phyloP scores from a whole-genome alignment of 148 eudicot genomes.

The Arctostaphylos glauca region DNA sequence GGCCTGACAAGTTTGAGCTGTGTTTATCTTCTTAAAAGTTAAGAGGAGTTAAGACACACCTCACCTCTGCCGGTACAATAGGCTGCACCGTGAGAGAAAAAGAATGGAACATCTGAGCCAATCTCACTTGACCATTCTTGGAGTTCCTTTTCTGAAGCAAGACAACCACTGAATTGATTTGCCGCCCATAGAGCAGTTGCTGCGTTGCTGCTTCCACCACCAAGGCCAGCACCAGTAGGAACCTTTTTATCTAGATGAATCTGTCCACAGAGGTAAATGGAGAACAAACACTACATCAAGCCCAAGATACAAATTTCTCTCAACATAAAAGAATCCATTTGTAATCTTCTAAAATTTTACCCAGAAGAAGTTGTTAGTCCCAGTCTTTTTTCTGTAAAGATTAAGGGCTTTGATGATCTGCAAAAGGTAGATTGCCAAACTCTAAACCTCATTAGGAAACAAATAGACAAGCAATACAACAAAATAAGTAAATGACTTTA shows the following conservation, averaged over 20 bases:
- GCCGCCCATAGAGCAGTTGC: constrained; percentile 99
- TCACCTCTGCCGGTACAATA: constrained; percentile 98
- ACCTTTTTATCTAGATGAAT: constrained; percentile 95
- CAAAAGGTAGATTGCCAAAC: constrained; percentile 20
- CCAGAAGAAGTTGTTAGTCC: constrained; percentile 81
- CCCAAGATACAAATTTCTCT: background rate
- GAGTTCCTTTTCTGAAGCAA: constrained; percentile 83
- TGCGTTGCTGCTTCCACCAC: constrained; percentile 98
- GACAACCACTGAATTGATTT: constrained; percentile 81
- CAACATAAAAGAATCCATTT: background rate
- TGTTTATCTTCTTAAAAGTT: background rate
- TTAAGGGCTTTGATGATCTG: constrained; percentile 92
- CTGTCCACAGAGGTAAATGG: constrained; percentile 32
- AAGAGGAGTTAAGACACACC: constrained; percentile 42
- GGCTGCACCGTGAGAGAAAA: constrained; percentile 91
- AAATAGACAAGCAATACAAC: background rate
- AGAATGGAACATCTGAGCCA: constrained; percentile 96
- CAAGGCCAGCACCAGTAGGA: constrained; percentile 97
- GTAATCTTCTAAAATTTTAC: constrained; percentile 26
- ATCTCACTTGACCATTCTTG: constrained; percentile 97
- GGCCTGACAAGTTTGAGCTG: constrained; percentile 3
- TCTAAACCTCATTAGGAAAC: constrained; percentile 4
- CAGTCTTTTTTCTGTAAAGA: constrained; percentile 80
- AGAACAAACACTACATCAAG: background rate
- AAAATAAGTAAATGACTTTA: constrained; percentile 21